These are phyloP conservation scores for Penicillium sp. DNA, from an alignment of 2,329 filamentous ascomycete genomes.

Conservation along the genomic window DNA sequence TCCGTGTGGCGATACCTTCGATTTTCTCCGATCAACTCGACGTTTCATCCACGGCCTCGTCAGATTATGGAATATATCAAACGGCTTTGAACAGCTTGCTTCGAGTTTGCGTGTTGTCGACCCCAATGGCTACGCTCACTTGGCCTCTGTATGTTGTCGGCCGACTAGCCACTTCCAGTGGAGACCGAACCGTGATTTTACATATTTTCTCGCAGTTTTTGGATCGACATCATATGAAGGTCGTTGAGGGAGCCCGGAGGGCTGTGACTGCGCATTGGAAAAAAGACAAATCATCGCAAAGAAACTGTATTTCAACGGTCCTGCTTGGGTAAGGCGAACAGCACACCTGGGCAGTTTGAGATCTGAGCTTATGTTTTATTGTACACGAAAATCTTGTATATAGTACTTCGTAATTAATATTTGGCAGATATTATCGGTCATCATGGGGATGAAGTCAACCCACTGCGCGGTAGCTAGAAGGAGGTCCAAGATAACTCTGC, in stretches of 20 bases:
- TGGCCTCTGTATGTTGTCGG: constrained; percentile 14
- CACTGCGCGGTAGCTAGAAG: constrained; percentile 20
- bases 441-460: neutral
- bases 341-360: no score
- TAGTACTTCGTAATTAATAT: no score
- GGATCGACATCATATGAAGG: constrained; percentile 11
- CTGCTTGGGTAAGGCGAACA: neutral
- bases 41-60: constrained; percentile 29
- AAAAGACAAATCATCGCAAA: neutral
- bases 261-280: constrained; percentile 3
- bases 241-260: constrained; percentile 7
- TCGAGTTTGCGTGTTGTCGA: constrained; percentile 11
- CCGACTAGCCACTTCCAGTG: constrained; percentile 4
- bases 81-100: constrained; percentile 8
- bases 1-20: neutral
- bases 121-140: constrained; percentile 14
- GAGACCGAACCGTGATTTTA: constrained; percentile 7
- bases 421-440: neutral
- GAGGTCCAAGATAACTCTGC: constrained; percentile 58
- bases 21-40: neutral
- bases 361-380: no score
- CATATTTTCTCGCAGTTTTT: constrained; percentile 12
- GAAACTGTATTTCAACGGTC: neutral
- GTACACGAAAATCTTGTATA: no score
- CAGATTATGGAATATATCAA: constrained; percentile 6